A percentile compares a stretch with the other conserved stretches of the same genome.
Evolutionary conservation across 139 green algal species (phyloP).

Genomic region (Gonium pectorale): DNA sequence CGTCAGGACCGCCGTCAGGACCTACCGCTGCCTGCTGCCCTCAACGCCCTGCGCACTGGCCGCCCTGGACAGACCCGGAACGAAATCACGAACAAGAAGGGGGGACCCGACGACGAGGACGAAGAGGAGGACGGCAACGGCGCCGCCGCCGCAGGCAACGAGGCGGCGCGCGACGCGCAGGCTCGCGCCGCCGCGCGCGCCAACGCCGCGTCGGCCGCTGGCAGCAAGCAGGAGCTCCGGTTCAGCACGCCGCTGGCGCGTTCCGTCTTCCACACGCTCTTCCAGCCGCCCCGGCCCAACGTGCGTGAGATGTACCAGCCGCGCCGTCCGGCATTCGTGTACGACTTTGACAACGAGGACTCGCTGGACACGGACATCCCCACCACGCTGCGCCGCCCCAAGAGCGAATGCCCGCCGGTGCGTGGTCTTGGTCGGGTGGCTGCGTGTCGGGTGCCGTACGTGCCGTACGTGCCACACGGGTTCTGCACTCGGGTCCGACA

Average conservation of each 20-base stretch:
- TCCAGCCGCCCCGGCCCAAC: slow-evolving; percentile 53
- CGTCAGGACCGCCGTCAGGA: too few species aligned
- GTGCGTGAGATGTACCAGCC: slow-evolving; percentile 35
- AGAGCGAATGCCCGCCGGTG: slow-evolving; percentile 88
- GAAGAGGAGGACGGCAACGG: not conserved
- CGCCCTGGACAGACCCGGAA: not conserved
- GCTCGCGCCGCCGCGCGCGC: slow-evolving; percentile 45
- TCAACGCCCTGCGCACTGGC: too few species aligned
- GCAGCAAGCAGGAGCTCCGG: slow-evolving; percentile 45
- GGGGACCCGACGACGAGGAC: not conserved
- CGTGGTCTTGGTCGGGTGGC: not conserved
- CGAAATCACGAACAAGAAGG: slow-evolving; percentile 17
- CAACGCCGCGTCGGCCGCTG: slow-evolving; percentile 4
- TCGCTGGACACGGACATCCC: slow-evolving; percentile 75
- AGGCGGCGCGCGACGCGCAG: not conserved
- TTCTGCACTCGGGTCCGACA: too few species aligned
- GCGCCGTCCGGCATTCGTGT: slow-evolving; percentile 87
- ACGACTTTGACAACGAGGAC: slow-evolving; percentile 82
- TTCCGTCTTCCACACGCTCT: slow-evolving; percentile 72
- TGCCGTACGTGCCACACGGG: too few species aligned
- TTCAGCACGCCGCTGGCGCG: slow-evolving; percentile 67
- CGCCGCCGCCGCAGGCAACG: not conserved
- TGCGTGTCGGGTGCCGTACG: too few species aligned
- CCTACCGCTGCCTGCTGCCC: too few species aligned
- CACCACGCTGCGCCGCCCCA: slow-evolving; percentile 89